These are phyloP conservation scores for Pseudopithomyces chartarum DNA, from an alignment of 2,329 filamentous ascomycete genomes.

Conservation along the genomic window DNA sequence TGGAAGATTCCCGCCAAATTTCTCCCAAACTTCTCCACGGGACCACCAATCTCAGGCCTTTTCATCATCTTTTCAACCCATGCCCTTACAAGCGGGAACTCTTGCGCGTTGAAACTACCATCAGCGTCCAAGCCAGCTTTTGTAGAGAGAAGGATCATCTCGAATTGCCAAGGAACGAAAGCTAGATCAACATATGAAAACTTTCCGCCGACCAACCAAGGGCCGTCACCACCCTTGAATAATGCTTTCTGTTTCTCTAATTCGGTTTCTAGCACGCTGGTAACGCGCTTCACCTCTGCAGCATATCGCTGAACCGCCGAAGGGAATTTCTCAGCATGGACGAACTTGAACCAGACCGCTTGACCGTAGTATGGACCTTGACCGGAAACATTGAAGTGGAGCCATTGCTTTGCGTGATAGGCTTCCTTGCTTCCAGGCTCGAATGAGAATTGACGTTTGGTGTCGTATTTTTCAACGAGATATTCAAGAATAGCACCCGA, in stretches of 20 bases:
- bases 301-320: conserved; percentile 54
- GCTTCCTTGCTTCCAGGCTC: conserved; percentile 38
- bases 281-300: conserved; percentile 54
- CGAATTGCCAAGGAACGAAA: conserved; percentile 8
- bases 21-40: background rate
- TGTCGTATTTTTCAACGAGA: conserved; percentile 53
- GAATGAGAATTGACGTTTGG: conserved; percentile 45
- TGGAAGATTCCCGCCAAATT: background rate
- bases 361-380: conserved; percentile 55
- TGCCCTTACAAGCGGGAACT: background rate
- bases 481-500: conserved; percentile 54
- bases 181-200: conserved; percentile 33
- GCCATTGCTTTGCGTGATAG: conserved; percentile 51
- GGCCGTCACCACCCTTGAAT: conserved; percentile 23
- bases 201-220: conserved; percentile 36
- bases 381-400: conserved; percentile 52
- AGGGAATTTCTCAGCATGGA: conserved; percentile 50
- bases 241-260: conserved; percentile 34
- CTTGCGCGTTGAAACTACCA: background rate
- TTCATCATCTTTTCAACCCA: background rate
- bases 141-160: background rate
- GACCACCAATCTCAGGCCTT: background rate
- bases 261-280: conserved; percentile 51
- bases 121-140: background rate
- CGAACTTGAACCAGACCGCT: conserved; percentile 43